Base-by-base conservation (phyloP, 2,329 filamentous ascomycete species). In the Nakataea oryzae region DNA sequence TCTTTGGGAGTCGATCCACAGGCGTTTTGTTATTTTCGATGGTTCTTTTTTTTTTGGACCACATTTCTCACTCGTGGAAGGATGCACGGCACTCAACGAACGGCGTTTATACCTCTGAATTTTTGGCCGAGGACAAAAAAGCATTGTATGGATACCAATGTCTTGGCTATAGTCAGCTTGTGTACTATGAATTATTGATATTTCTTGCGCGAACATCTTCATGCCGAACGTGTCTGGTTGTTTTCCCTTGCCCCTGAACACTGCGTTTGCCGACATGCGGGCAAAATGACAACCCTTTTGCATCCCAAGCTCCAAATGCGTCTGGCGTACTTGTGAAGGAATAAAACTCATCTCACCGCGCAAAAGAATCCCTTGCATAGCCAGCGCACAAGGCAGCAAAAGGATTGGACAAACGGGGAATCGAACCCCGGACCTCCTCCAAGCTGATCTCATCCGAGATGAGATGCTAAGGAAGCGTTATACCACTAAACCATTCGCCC, bases 391-490 rank as follows among this genome's bases (percentile, higher is more conserved):
- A 6, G 14, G 41, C 21, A 21, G 41, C 41, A 50, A 29, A n/a
- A 12, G 27, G 28, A 41, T 26, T 59, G 58, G 58, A 59, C 32
- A 59, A 41, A 59, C 58, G 32, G 47, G 47, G 58, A 59, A 59
- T 59, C 58, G 58, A 59, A 59, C 58, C 47, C 58, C 32, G 58
- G 58, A 59, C 58, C 58, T 59, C 58, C 50, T 59, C 58, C 58
- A 59, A 50, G 21, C 41, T 50, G 7, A 50, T 50, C 41, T 50
- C 41, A 21, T 50, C 1, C 41, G 41, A 50, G 41, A 21, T 21
- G n/a, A 50, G 17, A 50, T 50, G 41, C 41, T 50, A 50, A 50
- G 41, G 41, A 50, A 50, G 41, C 41, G 41, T 50, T 50, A 50
- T 50, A 50, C 41, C 41, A 50, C 41, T 50, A 50, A 50, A 50